Percentiles rank a stretch among this genome's conserved stretches.
Conservation (phyloP, 2,329 filamentous ascomycete genomes). For the Ilyonectria mors-panacis region DNA sequence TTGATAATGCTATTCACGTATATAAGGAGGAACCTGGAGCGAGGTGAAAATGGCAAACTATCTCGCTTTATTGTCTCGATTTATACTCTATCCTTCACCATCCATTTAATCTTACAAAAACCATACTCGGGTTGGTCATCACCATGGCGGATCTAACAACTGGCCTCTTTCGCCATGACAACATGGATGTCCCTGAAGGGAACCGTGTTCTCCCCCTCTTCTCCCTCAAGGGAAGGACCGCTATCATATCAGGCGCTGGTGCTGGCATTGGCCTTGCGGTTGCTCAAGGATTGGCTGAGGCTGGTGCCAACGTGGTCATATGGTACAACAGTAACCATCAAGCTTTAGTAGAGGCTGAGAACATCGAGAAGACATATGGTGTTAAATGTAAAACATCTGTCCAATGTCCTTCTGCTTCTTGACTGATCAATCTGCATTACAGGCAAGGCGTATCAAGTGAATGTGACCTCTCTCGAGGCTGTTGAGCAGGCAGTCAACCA, state of each 20-base stretch:
- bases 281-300: constrained; percentile 74
- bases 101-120: no score
- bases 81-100: no score
- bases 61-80: no score
- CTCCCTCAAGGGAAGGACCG: constrained; percentile 76
- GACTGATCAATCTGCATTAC: constrained; percentile 38
- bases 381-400: constrained; percentile 69
- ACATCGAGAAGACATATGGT: constrained; percentile 73
- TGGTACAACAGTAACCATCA: constrained; percentile 78
- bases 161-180: no score
- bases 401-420: neutral
- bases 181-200: no score
- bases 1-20: no score
- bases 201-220: constrained; percentile 53
- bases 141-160: no score
- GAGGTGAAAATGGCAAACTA: no score
- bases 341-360: constrained; percentile 70
- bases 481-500: constrained; percentile 64
- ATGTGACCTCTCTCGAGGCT: constrained; percentile 67
- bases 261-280: constrained; percentile 75
- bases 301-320: constrained; percentile 77
- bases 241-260: constrained; percentile 75
- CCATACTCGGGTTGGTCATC: no score
- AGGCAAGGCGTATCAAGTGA: constrained; percentile 73
- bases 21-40: no score